Evolutionary conservation across 345 rosid genomes (phyloP).

Genomic region (Adansonia digitata): DNA sequence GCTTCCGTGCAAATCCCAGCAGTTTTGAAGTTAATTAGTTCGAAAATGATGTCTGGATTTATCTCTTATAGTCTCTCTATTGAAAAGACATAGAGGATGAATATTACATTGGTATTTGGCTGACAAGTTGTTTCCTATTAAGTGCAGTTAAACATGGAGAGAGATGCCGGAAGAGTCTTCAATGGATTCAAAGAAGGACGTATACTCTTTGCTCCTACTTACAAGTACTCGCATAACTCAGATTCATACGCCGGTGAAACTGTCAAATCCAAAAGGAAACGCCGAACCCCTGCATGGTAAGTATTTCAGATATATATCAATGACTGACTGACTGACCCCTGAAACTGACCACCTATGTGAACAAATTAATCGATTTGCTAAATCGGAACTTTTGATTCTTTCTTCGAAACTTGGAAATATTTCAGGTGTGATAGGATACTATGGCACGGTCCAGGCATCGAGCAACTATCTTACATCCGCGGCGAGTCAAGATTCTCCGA

Average conservation of each 20-base stretch:
- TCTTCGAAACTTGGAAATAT: neutral
- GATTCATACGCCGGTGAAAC: conserved; percentile 89
- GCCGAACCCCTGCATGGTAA: conserved; percentile 97
- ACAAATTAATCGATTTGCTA: neutral
- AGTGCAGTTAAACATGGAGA: conserved; percentile 67
- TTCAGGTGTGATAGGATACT: conserved; percentile 91
- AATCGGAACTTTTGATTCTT: too few relatives aligned
- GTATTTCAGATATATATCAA: neutral
- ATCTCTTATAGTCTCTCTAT: neutral
- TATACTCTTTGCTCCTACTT: conserved; percentile 82
- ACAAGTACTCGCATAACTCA: conserved; percentile 79
- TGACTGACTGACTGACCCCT: neutral
- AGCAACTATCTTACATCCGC: conserved; percentile 65
- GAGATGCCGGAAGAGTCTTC: conserved; percentile 89
- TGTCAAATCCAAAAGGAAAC: conserved; percentile 82
- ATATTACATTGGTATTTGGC: too few relatives aligned
- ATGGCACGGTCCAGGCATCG: conserved; percentile 79
- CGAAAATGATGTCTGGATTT: neutral
- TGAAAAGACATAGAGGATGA: neutral
- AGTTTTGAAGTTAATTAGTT: neutral
- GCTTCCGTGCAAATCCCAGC: neutral
- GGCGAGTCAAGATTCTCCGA: conserved; percentile 92
- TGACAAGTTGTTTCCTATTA: neutral
- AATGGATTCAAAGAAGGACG: conserved; percentile 71
- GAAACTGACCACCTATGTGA: too few relatives aligned